Conservation (phyloP, 2,329 filamentous ascomycete genomes). For the Colletotrichum tabaci region DNA sequence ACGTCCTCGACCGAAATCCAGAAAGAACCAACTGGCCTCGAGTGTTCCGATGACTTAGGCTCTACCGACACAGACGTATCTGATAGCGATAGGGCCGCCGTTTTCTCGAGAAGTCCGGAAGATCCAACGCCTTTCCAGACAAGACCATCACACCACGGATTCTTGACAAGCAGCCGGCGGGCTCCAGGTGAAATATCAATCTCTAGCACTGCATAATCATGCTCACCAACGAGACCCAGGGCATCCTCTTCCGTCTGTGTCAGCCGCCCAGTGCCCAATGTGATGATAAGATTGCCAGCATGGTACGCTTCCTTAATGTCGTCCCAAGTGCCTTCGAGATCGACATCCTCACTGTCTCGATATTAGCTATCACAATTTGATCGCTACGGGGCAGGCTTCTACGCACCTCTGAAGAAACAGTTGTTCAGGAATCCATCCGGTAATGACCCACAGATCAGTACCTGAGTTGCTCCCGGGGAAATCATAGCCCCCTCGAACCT, state of each 20-base stretch:
- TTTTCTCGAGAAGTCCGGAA: slow-evolving; percentile 34
- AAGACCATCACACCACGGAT: slow-evolving; percentile 91
- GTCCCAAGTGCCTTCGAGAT: slow-evolving; percentile 82
- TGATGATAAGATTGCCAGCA: slow-evolving; percentile 86
- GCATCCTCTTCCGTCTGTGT: slow-evolving; percentile 82
- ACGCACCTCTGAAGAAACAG: slow-evolving; percentile 84
- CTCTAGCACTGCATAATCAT: slow-evolving; percentile 93
- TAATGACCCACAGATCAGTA: slow-evolving; percentile 92
- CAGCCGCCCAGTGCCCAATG: slow-evolving; percentile 89
- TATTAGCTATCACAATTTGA: slow-evolving; percentile 14
- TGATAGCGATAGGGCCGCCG: slow-evolving; percentile 8
- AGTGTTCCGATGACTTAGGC: slow-evolving; percentile 42
- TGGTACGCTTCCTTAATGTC: slow-evolving; percentile 82
- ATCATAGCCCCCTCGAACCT: slow-evolving; percentile 95
- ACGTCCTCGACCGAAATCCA: slow-evolving; percentile 94
- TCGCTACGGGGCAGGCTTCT: background rate
- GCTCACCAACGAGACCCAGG: slow-evolving; percentile 87
- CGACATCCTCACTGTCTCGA: slow-evolving; percentile 77
- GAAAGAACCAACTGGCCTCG: slow-evolving; percentile 77
- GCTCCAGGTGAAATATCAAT: slow-evolving; percentile 75
- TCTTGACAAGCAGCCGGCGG: slow-evolving; percentile 87
- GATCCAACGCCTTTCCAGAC: slow-evolving; percentile 73
- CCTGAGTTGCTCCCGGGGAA: slow-evolving; percentile 98
- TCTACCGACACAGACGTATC: slow-evolving; percentile 37
- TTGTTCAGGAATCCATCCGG: slow-evolving; percentile 97